Evolutionary conservation across 1,284 basidiomycete genomes (phyloP).

Genomic region (Ganoderma meredithae): DNA sequence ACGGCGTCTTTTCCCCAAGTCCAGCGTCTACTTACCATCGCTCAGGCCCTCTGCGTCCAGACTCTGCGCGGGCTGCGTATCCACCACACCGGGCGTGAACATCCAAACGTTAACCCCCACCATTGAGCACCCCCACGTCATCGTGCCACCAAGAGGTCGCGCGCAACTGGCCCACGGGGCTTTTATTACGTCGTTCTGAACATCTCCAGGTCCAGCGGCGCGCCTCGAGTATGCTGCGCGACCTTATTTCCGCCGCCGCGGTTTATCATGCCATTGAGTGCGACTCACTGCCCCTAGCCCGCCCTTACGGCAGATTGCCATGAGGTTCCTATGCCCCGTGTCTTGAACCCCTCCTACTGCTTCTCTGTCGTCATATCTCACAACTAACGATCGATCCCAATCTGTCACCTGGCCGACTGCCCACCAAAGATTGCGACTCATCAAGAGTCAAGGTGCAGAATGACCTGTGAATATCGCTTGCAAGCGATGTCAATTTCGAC

Average conservation of each 20-base stretch:
- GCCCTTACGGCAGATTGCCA: not conserved
- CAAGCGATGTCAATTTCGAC: constrained; percentile 22
- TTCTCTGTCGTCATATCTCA: constrained; percentile 11
- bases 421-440: not conserved
- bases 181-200: constrained; percentile 8
- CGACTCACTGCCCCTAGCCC: not conserved
- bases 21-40: not conserved
- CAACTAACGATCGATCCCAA: not conserved
- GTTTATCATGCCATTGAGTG: constrained; percentile 6
- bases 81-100: not conserved
- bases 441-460: not conserved
- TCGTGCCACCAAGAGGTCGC: not conserved
- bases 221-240: constrained; percentile 8
- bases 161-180: not conserved
- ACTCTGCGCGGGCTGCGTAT: not conserved
- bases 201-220: not conserved
- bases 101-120: not conserved
- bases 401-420: not conserved
- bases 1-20: not conserved
- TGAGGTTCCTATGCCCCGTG: not conserved
- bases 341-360: not conserved
- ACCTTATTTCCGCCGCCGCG: constrained; percentile 9
- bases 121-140: not conserved
- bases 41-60: not conserved
- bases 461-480: constrained; percentile 3